Base-by-base conservation (phyloP, 768 basidiomycete genomes). In the Amyloporia xantha region DNA sequence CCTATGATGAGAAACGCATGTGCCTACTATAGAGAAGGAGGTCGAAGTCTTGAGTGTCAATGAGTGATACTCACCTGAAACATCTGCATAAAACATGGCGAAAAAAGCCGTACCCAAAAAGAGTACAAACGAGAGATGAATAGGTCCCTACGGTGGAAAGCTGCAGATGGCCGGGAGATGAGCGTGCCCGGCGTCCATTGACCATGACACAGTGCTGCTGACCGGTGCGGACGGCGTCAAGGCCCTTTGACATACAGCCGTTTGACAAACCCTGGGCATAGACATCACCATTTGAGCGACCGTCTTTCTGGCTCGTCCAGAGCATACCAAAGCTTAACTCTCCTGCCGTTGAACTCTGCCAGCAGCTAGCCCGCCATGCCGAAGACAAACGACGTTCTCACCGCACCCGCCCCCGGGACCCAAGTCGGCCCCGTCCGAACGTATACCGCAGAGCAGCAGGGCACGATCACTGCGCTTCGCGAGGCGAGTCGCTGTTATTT, bases 361-460 rank as follows among this genome's bases (percentile, higher is more conserved):
- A 33, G 9, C 30, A 33, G 30, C 30, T 15, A 7, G 30, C 30
- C 30, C 30, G 30, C 30, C 10, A 78, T 75, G 75, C 46, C 63
- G 13, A 63, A 62, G 56, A 79, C 73, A 0, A 68, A 65, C 38
- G 52, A 68, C 23, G 70, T 90, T 36, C 68, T 84, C 56, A 81
- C 77, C 2, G 58, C 59, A 1, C 88, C 88, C 1, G 74, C 72
- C 2, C 64, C 69, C 1, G 81, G 70, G 2, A 81, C 76, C 0
- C 63, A 71, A 15, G 62, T 86, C 20, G 72, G 60, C 21, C 86
- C 84, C 4, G 61, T 77, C 15, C 67, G 79, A 55, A 65, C 70
- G 3, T 90, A 91, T 63, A 73, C 82, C 5, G 74, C 78, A 4
- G 78, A 77, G 49, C 87, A 92, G 62, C 57, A 68, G 13, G 65